phyloP scores from a whole-genome alignment of 1,139 yeast genomes.

The Pichia sp. region DNA sequence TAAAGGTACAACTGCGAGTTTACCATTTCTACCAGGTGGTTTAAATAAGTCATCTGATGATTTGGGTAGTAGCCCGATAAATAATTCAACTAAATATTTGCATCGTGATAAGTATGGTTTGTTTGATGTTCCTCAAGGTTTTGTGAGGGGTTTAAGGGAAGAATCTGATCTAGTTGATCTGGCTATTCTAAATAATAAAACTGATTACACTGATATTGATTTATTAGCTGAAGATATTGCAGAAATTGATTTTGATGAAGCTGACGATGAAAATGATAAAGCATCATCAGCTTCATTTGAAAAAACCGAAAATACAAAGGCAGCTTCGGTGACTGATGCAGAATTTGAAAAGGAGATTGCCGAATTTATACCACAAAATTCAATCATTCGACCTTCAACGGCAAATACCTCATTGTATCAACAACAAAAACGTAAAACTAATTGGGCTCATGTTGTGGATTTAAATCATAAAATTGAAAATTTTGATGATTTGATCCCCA shows the following conservation, averaged over 20 bases:
- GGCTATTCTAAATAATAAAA: constrained; percentile 9
- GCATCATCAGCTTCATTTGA: not conserved
- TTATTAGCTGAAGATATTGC: constrained; percentile 16
- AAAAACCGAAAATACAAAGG: not conserved
- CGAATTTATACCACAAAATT: constrained; percentile 62
- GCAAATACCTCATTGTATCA: constrained; percentile 15
- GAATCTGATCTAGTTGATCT: constrained; percentile 5
- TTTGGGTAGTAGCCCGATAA: constrained; percentile 16
- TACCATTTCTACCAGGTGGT: constrained; percentile 96
- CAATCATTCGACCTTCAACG: constrained; percentile 34
- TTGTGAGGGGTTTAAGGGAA: constrained; percentile 56
- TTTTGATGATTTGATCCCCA: constrained; percentile 81
- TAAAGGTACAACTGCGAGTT: constrained; percentile 63
- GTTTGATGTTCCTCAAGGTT: constrained; percentile 78
- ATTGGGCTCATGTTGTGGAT: constrained; percentile 96
- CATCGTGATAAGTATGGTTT: constrained; percentile 71
- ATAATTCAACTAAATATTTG: constrained; percentile 34
- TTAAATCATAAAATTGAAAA: constrained; percentile 76
- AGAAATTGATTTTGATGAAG: constrained; percentile 2
- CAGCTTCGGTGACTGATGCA: not conserved
- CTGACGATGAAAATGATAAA: not conserved
- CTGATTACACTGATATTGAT: constrained; percentile 1
- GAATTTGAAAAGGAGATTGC: constrained; percentile 46
- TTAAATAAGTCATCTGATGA: constrained; percentile 25
- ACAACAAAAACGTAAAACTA: constrained; percentile 35